Conservation (phyloP, 2,329 filamentous ascomycete genomes). For the Colletotrichum scovillei region DNA sequence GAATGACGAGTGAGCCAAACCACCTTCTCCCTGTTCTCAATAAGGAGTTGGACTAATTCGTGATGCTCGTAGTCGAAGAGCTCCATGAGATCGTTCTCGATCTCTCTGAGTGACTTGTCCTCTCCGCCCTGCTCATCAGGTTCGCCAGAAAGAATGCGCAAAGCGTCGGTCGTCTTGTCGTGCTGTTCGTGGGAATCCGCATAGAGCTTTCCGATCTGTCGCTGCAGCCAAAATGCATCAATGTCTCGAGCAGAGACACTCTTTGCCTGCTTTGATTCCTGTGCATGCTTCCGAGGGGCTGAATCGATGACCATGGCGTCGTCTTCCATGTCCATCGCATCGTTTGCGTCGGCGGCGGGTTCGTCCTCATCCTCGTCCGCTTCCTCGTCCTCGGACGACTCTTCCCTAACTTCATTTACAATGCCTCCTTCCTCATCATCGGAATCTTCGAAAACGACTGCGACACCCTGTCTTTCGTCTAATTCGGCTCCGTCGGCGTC, state of each 20-base stretch:
- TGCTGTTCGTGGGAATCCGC: slow-evolving; percentile 93
- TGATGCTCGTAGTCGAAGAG: slow-evolving; percentile 98
- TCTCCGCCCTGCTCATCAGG: slow-evolving; percentile 78
- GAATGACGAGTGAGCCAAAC: slow-evolving; percentile 95
- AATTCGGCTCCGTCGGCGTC: slow-evolving; percentile 80
- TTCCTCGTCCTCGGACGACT: slow-evolving; percentile 85
- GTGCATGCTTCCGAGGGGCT: slow-evolving; percentile 58
- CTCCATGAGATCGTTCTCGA: slow-evolving; percentile 98
- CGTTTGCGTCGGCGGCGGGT: slow-evolving; percentile 61
- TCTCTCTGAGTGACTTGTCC: slow-evolving; percentile 88
- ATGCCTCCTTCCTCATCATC: slow-evolving; percentile 85
- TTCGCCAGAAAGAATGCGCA: slow-evolving; percentile 84
- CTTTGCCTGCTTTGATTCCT: slow-evolving; percentile 65
- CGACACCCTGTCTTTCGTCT: slow-evolving; percentile 95
- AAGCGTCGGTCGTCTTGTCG: slow-evolving; percentile 87
- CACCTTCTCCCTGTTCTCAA: slow-evolving; percentile 92
- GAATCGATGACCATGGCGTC: slow-evolving; percentile 90
- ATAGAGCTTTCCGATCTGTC: slow-evolving; percentile 89
- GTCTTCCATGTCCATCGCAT: slow-evolving; percentile 47
- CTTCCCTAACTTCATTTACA: slow-evolving; percentile 88
- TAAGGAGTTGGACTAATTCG: slow-evolving; percentile 89
- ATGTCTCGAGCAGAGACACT: slow-evolving; percentile 87
- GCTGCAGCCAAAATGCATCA: slow-evolving; percentile 96
- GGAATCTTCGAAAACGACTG: slow-evolving; percentile 95
- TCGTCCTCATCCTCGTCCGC: slow-evolving; percentile 72